These are phyloP conservation scores for Lonicera japonica DNA, from an alignment of 129 eudicot species.

Conservation along the genomic window DNA sequence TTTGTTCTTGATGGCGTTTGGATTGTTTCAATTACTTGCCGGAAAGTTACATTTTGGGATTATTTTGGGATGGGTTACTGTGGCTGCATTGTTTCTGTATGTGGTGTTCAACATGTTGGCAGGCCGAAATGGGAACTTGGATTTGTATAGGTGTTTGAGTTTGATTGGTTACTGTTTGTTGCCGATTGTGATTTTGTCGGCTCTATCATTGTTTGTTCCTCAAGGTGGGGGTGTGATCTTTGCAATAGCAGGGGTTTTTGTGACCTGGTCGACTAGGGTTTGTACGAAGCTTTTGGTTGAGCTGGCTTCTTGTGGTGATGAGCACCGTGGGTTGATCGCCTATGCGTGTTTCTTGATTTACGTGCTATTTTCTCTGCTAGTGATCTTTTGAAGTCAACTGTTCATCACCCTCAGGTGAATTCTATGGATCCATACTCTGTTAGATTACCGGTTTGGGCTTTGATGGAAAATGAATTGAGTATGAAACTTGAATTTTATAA, in stretches of 20 bases:
- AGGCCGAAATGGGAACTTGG: constrained; percentile 70
- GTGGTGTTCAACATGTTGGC: constrained; percentile 81
- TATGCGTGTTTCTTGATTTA: constrained; percentile 81
- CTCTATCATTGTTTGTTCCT: constrained; percentile 59
- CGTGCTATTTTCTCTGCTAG: constrained; percentile 62
- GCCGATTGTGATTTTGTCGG: constrained; percentile 69
- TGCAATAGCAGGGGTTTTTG: constrained; percentile 53
- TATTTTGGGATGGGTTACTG: constrained; percentile 77
- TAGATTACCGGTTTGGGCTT: too few relatives aligned
- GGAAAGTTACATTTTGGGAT: constrained; percentile 84
- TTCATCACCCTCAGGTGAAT: too few relatives aligned
- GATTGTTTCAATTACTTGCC: constrained; percentile 78
- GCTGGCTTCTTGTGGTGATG: constrained; percentile 65
- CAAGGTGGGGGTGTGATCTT: constrained; percentile 58
- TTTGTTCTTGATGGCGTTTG: constrained; percentile 65
- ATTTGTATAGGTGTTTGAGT: constrained; percentile 69
- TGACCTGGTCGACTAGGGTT: constrained; percentile 67
- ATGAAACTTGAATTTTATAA: too few relatives aligned
- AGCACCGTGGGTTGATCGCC: constrained; percentile 61
- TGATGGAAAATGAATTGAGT: too few relatives aligned
- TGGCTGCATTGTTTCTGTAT: constrained; percentile 64
- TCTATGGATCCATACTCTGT: too few relatives aligned
- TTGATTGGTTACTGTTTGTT: constrained; percentile 76
- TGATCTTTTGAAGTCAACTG: constrained; percentile 41
- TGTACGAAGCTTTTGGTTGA: constrained; percentile 78